Evolutionary conservation across 768 basidiomycete genomes (phyloP).

Genomic region (Dacryopinax primogenitus): DNA sequence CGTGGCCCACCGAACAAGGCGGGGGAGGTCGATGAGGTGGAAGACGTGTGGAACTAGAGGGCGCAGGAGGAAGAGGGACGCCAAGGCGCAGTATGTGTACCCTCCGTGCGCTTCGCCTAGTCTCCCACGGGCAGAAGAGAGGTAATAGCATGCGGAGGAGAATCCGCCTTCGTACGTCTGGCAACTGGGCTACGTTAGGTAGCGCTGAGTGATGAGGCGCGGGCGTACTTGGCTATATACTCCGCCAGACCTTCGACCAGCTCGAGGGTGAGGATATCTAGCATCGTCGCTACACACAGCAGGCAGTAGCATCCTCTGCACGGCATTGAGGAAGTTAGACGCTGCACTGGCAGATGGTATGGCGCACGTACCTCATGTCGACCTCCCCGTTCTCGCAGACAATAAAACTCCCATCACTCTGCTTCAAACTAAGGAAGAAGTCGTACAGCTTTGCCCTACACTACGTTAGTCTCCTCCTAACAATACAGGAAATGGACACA

Average conservation of each 20-base stretch:
- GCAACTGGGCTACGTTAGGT: slow-evolving; percentile 34
- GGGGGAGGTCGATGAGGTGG: slow-evolving; percentile 43
- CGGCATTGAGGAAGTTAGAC: not conserved
- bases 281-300: slow-evolving; percentile 64
- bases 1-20: slow-evolving; percentile 65
- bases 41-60: slow-evolving; percentile 33
- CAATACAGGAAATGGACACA: slow-evolving; percentile 17
- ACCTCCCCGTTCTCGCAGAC: slow-evolving; percentile 82
- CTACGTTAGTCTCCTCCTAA: not conserved
- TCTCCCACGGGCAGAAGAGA: slow-evolving; percentile 44
- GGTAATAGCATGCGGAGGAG: slow-evolving; percentile 60
- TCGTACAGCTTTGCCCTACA: slow-evolving; percentile 60
- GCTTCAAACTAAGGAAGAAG: slow-evolving; percentile 86
- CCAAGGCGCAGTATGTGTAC: slow-evolving; percentile 88
- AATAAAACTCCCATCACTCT: slow-evolving; percentile 83
- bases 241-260: slow-evolving; percentile 60
- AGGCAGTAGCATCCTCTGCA: slow-evolving; percentile 87
- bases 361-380: slow-evolving; percentile 62
- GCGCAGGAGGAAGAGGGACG: slow-evolving; percentile 65
- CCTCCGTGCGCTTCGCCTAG: slow-evolving; percentile 97
- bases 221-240: slow-evolving; percentile 47
- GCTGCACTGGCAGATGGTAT: not conserved
- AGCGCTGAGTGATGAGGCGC: not conserved
- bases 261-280: slow-evolving; percentile 80
- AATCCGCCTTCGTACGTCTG: slow-evolving; percentile 99